These are phyloP conservation scores for Chrysosphaeria jannelii DNA, from an alignment of 2,329 filamentous ascomycete species.

Conservation along the genomic window DNA sequence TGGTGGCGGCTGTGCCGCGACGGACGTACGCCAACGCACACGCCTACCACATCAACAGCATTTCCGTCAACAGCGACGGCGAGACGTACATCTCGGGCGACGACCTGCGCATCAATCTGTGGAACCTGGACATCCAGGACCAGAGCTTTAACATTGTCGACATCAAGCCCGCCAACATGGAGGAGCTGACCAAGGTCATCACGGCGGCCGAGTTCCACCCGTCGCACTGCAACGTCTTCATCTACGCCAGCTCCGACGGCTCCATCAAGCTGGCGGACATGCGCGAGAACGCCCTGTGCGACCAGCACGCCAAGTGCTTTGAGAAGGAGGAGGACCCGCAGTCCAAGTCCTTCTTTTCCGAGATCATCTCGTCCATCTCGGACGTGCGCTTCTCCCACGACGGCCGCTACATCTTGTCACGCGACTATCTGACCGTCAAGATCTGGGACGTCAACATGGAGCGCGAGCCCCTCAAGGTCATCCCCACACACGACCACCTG, in stretches of 20 bases:
- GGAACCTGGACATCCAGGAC: constrained; percentile 97
- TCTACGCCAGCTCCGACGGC: constrained; percentile 97
- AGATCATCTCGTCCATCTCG: constrained; percentile 98
- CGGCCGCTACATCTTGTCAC: constrained; percentile 84
- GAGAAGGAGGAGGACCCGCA: constrained; percentile 96
- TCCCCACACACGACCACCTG: constrained; percentile 92
- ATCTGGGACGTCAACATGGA: constrained; percentile 99
- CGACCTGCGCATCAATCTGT: constrained; percentile 88
- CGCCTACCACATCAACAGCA: constrained; percentile 99
- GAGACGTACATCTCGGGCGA: constrained; percentile 99
- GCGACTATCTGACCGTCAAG: constrained; percentile 95
- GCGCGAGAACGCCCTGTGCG: constrained; percentile 85
- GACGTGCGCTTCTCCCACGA: constrained; percentile 94
- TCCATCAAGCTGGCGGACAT: constrained; percentile 98
- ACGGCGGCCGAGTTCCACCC: constrained; percentile 96
- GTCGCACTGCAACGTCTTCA: constrained; percentile 96
- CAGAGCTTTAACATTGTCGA: constrained; percentile 99
- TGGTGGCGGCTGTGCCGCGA: constrained; percentile 83
- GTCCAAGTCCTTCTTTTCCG: constrained; percentile 94
- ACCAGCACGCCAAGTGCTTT: constrained; percentile 86
- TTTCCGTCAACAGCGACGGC: constrained; percentile 98
- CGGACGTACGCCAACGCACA: constrained; percentile 96
- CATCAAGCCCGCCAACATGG: constrained; percentile 99
- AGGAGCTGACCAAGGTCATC: constrained; percentile 95
- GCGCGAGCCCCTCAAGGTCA: constrained; percentile 86